Percentiles rank a stretch among this genome's conserved stretches.
Evolutionary conservation across 1,139 yeast species (phyloP).

Genomic region (Ogataea hybrid): DNA sequence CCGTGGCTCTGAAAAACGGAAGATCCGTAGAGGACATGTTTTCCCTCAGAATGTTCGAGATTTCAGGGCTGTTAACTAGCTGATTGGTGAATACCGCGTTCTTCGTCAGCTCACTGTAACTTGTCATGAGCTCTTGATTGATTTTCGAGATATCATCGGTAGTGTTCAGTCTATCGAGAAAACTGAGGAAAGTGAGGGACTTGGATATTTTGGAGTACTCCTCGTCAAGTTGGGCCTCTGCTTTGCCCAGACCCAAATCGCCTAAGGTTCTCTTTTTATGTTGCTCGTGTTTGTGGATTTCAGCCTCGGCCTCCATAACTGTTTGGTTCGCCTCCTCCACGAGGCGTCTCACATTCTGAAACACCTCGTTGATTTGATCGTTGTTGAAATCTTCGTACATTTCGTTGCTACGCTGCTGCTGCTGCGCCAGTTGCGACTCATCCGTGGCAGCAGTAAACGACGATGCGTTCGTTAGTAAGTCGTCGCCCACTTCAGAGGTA

Average conservation of each 20-base stretch:
- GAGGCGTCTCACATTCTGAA: slow-evolving; percentile 24
- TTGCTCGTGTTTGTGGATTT: slow-evolving; percentile 21
- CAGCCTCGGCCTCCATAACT: slow-evolving; percentile 25
- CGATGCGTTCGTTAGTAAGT: slow-evolving; percentile 4
- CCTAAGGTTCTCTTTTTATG: slow-evolving; percentile 6
- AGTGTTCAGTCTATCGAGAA: slow-evolving; percentile 24
- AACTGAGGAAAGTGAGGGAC: slow-evolving; percentile 26
- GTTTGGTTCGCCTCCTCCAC: slow-evolving; percentile 27
- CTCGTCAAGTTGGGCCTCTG: slow-evolving; percentile 19
- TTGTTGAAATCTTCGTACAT: slow-evolving; percentile 17
- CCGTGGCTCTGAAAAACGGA: slow-evolving; percentile 21
- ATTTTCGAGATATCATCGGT: slow-evolving; percentile 20
- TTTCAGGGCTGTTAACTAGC: slow-evolving; percentile 24
- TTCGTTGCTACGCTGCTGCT: slow-evolving; percentile 3
- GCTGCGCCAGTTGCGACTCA: slow-evolving; percentile 3
- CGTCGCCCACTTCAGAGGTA: slow-evolving; percentile 12
- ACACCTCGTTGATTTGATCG: slow-evolving; percentile 23
- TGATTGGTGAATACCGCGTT: slow-evolving; percentile 25
- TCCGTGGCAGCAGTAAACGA: slow-evolving; percentile 11
- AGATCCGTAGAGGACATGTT: slow-evolving; percentile 17
- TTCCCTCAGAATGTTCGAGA: slow-evolving; percentile 27
- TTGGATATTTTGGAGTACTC: slow-evolving; percentile 26
- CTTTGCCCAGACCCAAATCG: slow-evolving; percentile 2
- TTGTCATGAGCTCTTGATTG: slow-evolving; percentile 20
- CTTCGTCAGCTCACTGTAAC: slow-evolving; percentile 23